Evolutionary conservation across 192 early-diverging fungal genomes (phyloP).

Genomic region (Coemansia sp.): DNA sequence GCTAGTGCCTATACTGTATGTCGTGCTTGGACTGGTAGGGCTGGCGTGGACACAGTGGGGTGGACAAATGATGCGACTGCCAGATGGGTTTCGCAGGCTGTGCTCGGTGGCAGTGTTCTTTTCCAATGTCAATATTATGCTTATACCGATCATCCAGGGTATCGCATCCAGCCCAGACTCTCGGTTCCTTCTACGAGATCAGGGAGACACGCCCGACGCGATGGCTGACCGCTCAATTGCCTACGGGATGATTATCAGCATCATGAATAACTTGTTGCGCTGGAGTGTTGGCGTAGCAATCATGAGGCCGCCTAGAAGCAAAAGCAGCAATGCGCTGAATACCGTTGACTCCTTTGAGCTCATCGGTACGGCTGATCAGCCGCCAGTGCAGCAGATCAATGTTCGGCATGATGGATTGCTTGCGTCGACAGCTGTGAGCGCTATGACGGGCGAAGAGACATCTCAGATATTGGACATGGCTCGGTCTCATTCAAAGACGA

Average conservation of each 20-base stretch:
- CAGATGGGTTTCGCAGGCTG: conserved; percentile 61
- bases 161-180: conserved; percentile 48
- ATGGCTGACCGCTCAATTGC: conserved; percentile 64
- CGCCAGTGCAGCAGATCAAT: neutral
- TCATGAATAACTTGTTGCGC: conserved; percentile 73
- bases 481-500: neutral
- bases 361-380: neutral
- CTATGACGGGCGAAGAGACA: neutral
- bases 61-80: conserved; percentile 35
- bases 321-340: neutral
- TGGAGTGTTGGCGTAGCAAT: conserved; percentile 73
- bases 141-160: conserved; percentile 65
- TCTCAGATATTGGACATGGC: neutral
- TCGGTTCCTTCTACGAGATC: conserved; percentile 42
- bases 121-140: conserved; percentile 70
- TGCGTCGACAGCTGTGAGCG: neutral
- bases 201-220: conserved; percentile 34
- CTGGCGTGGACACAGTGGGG: conserved; percentile 29
- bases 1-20: conserved; percentile 62
- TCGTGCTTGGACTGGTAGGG: conserved; percentile 29
- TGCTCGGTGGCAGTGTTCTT: conserved; percentile 64
- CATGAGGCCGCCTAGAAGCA: conserved; percentile 32
- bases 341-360: conserved; percentile 9
- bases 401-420: neutral
- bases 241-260: conserved; percentile 73